These are phyloP conservation scores for Wickerhamiella nectarea DNA, from an alignment of 805 yeast genomes.

Conservation along the genomic window DNA sequence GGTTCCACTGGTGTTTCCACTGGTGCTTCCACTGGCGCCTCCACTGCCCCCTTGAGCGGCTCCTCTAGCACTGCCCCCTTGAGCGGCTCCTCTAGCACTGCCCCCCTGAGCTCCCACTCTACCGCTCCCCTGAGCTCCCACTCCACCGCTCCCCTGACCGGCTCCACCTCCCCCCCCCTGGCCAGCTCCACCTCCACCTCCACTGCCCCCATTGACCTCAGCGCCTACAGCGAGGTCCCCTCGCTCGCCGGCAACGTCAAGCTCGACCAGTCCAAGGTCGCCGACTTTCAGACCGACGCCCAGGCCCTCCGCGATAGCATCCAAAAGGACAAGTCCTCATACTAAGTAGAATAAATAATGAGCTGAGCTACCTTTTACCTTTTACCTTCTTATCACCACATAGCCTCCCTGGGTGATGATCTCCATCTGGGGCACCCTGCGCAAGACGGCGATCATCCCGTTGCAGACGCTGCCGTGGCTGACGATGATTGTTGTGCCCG, in stretches of 20 bases:
- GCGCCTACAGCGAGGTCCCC: slow-evolving; percentile 19
- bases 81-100: slow-evolving; percentile 11
- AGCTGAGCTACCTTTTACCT: no score
- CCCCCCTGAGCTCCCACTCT: slow-evolving; percentile 8
- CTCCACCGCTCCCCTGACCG: slow-evolving; percentile 9
- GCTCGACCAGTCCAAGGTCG: slow-evolving; percentile 17
- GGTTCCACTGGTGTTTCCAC: background rate
- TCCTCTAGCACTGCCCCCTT: slow-evolving; percentile 6
- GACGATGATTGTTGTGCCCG: slow-evolving; percentile 21
- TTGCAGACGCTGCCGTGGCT: slow-evolving; percentile 31
- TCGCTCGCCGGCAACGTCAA: slow-evolving; percentile 24
- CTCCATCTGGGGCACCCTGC: slow-evolving; percentile 23
- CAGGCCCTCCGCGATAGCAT: slow-evolving; percentile 10
- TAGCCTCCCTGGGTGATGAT: slow-evolving; percentile 21
- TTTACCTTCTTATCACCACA: slow-evolving; percentile 3
- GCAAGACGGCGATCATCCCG: slow-evolving; percentile 25
- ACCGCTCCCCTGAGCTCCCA: slow-evolving; percentile 10
- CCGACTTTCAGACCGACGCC: slow-evolving; percentile 11
- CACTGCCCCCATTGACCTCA: background rate
- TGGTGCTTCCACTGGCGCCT: slow-evolving; percentile 3
- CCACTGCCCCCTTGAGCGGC: slow-evolving; percentile 1
- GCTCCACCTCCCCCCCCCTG: no score
- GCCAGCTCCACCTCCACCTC: slow-evolving; percentile 5
- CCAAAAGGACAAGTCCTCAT: slow-evolving; percentile 11
- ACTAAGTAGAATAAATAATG: background rate